Conservation (phyloP, 2,329 filamentous ascomycete species). For the Blastomyces silverae region DNA sequence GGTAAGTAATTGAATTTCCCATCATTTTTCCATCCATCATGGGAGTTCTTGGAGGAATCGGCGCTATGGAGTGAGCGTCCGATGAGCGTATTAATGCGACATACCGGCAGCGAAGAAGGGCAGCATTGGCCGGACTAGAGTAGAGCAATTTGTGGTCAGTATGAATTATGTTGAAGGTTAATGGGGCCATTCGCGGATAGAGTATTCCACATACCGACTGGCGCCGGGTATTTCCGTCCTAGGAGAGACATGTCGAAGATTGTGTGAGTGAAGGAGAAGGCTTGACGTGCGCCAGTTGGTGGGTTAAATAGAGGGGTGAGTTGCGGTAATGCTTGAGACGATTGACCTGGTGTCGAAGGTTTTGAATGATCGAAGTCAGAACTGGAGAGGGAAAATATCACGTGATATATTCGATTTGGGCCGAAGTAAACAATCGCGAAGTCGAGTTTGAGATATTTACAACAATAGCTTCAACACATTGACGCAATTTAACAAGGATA, state of each 20-base stretch:
- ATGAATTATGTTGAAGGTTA: conserved; percentile 21
- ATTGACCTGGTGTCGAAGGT: not conserved
- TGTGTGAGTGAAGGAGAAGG: conserved; percentile 11
- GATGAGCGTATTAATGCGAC: conserved; percentile 33
- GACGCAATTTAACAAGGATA: conserved; percentile 1
- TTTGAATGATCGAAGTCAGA: not conserved
- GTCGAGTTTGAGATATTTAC: not conserved
- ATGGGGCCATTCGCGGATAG: conserved; percentile 21
- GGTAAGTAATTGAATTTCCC: conserved; percentile 6
- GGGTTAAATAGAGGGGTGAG: conserved; percentile 6
- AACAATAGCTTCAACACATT: not conserved
- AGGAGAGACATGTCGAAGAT: conserved; percentile 65
- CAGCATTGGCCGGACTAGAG: conserved; percentile 75
- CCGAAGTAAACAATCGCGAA: not conserved
- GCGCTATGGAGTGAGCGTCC: conserved; percentile 4
- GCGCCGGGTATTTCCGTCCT: conserved; percentile 77
- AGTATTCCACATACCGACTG: conserved; percentile 58
- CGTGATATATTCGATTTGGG: not conserved
- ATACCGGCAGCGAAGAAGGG: conserved; percentile 94
- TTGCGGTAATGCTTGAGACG: not conserved
- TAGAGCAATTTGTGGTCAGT: conserved; percentile 28
- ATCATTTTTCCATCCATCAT: not conserved
- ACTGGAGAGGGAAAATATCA: not conserved
- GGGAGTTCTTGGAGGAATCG: not conserved
- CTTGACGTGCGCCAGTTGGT: conserved; percentile 13